Percentiles rank a stretch among this genome's conserved stretches.
These are phyloP conservation scores for Aspergillus carbonarius DNA, from an alignment of 2,329 filamentous ascomycete genomes.

Conservation along the genomic window DNA sequence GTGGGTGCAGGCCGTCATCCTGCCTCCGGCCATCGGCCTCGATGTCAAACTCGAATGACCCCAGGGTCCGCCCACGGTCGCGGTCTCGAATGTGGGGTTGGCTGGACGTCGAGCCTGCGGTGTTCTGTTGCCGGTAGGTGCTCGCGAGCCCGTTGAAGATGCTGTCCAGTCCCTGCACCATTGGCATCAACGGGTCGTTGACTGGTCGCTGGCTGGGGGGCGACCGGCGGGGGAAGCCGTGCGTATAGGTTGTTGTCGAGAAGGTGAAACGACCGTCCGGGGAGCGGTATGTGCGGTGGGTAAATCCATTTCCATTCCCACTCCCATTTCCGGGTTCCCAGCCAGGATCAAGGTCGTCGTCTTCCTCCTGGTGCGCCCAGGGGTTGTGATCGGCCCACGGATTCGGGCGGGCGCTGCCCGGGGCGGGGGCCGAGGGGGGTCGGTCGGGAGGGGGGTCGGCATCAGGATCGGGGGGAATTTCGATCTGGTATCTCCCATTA, in stretches of 20 bases:
- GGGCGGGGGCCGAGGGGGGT: conserved; percentile 22
- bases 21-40: conserved; percentile 9
- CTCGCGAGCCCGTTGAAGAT: conserved; percentile 50
- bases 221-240: conserved; percentile 20
- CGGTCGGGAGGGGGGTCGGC: conserved; percentile 22
- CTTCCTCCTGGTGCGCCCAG: conserved; percentile 47
- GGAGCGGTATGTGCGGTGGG: conserved; percentile 44
- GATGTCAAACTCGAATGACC: conserved; percentile 7
- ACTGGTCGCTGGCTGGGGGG: conserved; percentile 11
- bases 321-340: conserved; percentile 10
- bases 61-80: background rate
- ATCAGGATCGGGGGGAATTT: conserved; percentile 32
- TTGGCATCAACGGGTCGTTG: conserved; percentile 30
- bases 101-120: background rate
- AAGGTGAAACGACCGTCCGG: conserved; percentile 47
- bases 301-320: conserved; percentile 22
- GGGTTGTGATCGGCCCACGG: conserved; percentile 48
- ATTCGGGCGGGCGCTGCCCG: conserved; percentile 25
- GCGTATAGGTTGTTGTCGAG: conserved; percentile 36
- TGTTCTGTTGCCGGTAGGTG: conserved; percentile 23
- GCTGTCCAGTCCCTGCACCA: conserved; percentile 41
- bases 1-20: conserved; percentile 42
- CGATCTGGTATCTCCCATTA: conserved; percentile 26
- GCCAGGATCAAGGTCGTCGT: conserved; percentile 38
- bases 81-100: background rate